Base-by-base conservation (phyloP, 805 yeast genomes). In the Candida easanensis region DNA sequence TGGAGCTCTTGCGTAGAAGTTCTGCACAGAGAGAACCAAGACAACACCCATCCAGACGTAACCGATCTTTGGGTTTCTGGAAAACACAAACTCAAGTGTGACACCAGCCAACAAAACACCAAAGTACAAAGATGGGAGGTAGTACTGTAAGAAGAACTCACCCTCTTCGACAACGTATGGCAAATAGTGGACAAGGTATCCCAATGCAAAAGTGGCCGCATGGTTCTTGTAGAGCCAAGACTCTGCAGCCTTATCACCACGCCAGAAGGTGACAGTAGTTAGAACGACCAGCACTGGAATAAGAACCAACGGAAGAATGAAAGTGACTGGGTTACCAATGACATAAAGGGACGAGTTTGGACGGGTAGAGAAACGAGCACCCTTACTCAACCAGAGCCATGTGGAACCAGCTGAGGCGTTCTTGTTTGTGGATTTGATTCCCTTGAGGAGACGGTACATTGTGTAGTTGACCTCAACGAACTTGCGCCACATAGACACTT, bases 341-440 rank as follows among this genome's bases (percentile, higher is more conserved):
- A 76, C 70, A 57, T 82, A 84, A 26, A 86, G 66, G 36, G 67
- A 68, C 22, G 62, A 60, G 40, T 70, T 63, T 36, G 65, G 62
- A 52, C 70, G 66, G 22, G 68, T 67, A 69, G 75, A 80, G 60
- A 77, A 80, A 51, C 69, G 75, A 42, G 80, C 69, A n/a, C 91
- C 91, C 33, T 79, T 68, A 17, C 62, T 46, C 44, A 76, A 61
- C 34, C 76, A 64, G 15, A 85, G 80, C 93, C 95, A 87, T 11
- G 80, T 64, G 14, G 58, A 59, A 1, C 88, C 84, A n/a, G 65
- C 31, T 34, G 67, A 64, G 50, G 59, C 63, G 17, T 32, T 64
- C 40, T 51, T 65, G 45, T 49, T 57, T 26, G 35, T 54, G 48
- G 45, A 37, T 21, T 50, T 46, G 39, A 56, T 41, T 10, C 48